Percentiles rank a stretch among this genome's conserved stretches.
Evolutionary conservation across 2,329 filamentous ascomycete genomes (phyloP).

Genomic region (Gliomastix tumulicola): DNA sequence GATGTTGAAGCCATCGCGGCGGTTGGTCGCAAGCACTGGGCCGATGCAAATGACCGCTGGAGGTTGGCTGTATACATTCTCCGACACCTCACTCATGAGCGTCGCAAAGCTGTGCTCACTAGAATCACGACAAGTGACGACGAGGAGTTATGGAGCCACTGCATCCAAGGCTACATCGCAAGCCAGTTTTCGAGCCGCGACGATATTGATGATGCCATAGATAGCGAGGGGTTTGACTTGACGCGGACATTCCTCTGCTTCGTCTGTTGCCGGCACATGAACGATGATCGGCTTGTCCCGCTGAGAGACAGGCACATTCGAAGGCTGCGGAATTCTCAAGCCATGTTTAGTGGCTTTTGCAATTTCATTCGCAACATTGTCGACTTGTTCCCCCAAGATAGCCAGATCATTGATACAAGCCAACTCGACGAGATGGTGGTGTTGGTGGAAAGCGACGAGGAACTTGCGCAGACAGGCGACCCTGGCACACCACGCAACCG

Average conservation of each 20-base stretch:
- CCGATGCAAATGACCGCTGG: conserved; percentile 16
- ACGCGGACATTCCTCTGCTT: conserved; percentile 18
- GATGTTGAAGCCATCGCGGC: conserved; percentile 11
- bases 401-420: conserved; percentile 18
- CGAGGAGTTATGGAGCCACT: conserved; percentile 11
- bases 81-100: conserved; percentile 17
- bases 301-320: conserved; percentile 11
- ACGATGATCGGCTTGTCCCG: conserved; percentile 11
- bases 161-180: too few relatives aligned
- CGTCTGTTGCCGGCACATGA: conserved; percentile 12
- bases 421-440: conserved; percentile 11
- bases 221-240: too few relatives aligned
- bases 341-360: conserved; percentile 13
- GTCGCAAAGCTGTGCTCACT: conserved; percentile 16
- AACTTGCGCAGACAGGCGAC: too few relatives aligned
- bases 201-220: too few relatives aligned
- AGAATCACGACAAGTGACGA: conserved; percentile 8
- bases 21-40: conserved; percentile 14
- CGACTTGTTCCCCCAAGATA: conserved; percentile 20
- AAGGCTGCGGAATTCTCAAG: conserved; percentile 6
- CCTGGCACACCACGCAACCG: conserved; percentile 12
- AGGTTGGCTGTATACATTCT: conserved; percentile 19
- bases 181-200: conserved; percentile 9
- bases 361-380: conserved; percentile 16
- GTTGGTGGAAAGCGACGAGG: conserved; percentile 8